Base-by-base conservation (phyloP, 305 asterid species). In the Fraxinus xanthoxyloides region DNA sequence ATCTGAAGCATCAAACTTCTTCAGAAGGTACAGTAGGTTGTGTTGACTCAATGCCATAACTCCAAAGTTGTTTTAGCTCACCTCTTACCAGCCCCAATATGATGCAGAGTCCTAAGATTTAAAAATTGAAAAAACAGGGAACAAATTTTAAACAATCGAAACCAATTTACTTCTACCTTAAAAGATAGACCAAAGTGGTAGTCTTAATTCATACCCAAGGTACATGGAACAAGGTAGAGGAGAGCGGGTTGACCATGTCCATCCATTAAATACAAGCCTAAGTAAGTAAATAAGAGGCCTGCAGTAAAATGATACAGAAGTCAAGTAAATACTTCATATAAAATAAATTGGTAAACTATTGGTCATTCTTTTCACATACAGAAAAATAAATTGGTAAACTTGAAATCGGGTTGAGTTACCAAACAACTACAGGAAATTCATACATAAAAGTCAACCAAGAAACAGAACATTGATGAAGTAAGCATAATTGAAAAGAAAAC, bases 211-310 rank as follows among this genome's bases (percentile, higher is more conserved):
- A 78, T 89, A 95, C 99, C 98, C 73, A 95, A 84, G 80, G 99
- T 94, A 82, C 97, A 95, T 0, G 99, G 99, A 80, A 95, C 99
- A 59, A 95, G 94, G 90, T 95, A 95, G 70, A 95, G 94, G 77
- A 95, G 96, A 80, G 99, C 99, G 0, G 99, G 99, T 83, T 95
- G 98, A 77, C 99, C 99, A 36, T 94, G 95, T 51, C 98, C 99
- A 7, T 92, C 77, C 99, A 95, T 95, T 84, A 96, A 87, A 85
- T 92, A 94, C 93, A 96, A 87, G 79, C 91, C 99, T 77, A 93
- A 40, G 87, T 94, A 96, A 61, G 99, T 94, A 59, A 90, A 86
- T 56, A 88, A 13, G 67, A 96, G 91, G 72, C 99, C 99, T 96
- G 98, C 88, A 87, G 56, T 61, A 82, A 70, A 85, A 17, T 35